Evolutionary conservation across 306 rosid species (phyloP), one percentile per base, ranked within the genome.

Genomic region (Aeschynomene evenia): DNA sequence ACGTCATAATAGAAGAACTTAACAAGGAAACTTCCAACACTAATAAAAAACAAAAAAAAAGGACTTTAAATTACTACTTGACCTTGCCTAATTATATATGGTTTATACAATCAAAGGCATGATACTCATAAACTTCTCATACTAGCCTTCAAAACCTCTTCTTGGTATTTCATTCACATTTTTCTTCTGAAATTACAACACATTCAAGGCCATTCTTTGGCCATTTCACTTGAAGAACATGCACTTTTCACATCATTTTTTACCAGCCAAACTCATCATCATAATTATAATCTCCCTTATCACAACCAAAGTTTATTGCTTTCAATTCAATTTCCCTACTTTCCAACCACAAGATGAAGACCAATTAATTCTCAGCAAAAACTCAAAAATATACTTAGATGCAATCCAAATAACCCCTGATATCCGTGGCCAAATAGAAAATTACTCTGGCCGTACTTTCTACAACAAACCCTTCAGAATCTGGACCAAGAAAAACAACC

Each of bases 331-430:
- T 36, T 83, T 75, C 42, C 12, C 79, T 4, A 49, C 4, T 19
- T 83, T 83, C 69, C 7, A 63, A 23, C 58, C 33, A 33, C 0
- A 57, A 1, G 37, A 57, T 64, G 45, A 6, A 1, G 1, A 2
- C 4, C 1, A 42, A 0, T 66, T 75, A 21, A 1, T 29, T 1
- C 53, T 68, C 9, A 68, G 40, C 43, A 0, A 29, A 2, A 16
- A 69, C 23, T 76, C 87, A 28, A 16, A 18, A 19, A 40, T 79
- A 51, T 26, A 34, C 20, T 2, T 51, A 2, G 11, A 12, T 9
- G 75, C 84, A 7, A 83, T 83, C 56, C 84, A 83, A 79, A 54
- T 83, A 11, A 79, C 87, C 40, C 87, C 72, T 1, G 87, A 83
- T 72, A 64, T 63, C 4, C 56, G 63, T 11, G 71, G 72, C 0